Conservation (phyloP, 176 grass and related monocot species). For the Rhipidocladum racemiflorum region DNA sequence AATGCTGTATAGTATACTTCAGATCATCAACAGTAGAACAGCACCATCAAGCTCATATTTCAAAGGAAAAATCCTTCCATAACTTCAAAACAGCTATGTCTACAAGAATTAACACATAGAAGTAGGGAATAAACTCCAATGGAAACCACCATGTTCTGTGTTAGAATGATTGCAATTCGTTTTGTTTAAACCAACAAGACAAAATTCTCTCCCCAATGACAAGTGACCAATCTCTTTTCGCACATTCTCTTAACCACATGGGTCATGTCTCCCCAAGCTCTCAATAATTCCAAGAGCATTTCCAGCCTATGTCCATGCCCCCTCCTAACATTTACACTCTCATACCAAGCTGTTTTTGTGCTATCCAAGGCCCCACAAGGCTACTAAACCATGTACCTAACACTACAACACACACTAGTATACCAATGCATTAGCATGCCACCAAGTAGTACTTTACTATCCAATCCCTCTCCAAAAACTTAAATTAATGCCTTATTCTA, state of each 20-base stretch:
- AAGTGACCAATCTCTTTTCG: slow-evolving; percentile 25
- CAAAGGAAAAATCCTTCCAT: neutral
- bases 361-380: slow-evolving; percentile 35
- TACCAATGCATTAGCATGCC: slow-evolving; percentile 32
- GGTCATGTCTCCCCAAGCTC: slow-evolving; percentile 56
- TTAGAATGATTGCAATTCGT: slow-evolving; percentile 25
- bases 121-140: slow-evolving; percentile 24
- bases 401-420: slow-evolving; percentile 26
- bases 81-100: slow-evolving; percentile 8
- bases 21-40: neutral
- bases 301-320: slow-evolving; percentile 58
- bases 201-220: slow-evolving; percentile 54
- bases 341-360: slow-evolving; percentile 57
- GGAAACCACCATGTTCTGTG: slow-evolving; percentile 32
- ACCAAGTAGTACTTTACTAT: slow-evolving; percentile 21
- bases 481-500: slow-evolving; percentile 35
- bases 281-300: slow-evolving; percentile 76
- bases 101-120: neutral
- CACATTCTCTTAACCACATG: slow-evolving; percentile 69
- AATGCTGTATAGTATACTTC: neutral
- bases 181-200: slow-evolving; percentile 47
- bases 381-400: slow-evolving; percentile 42
- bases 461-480: slow-evolving; percentile 12
- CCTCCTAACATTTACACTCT: slow-evolving; percentile 47
- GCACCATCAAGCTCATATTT: neutral